Percentiles rank a stretch among this genome's conserved stretches.
Conservation (phyloP, 176 grass and related monocot genomes). For the Alloteropsis semialata region DNA sequence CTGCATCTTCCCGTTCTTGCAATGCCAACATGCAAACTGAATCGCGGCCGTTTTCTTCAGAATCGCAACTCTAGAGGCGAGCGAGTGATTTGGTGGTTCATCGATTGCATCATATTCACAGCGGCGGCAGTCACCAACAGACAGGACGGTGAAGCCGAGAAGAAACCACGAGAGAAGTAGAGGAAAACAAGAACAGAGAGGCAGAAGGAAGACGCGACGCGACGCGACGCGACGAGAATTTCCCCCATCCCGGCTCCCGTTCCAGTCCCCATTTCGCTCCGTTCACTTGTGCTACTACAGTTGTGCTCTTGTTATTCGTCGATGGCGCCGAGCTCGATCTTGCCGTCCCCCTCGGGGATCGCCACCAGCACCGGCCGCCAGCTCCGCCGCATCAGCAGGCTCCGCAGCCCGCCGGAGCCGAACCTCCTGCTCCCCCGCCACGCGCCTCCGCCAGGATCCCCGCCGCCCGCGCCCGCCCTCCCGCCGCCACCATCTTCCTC, state of each 20-base stretch:
- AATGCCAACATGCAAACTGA: too few relatives aligned
- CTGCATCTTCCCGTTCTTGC: too few relatives aligned
- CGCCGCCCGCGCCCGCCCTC: not conserved
- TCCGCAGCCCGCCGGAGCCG: slow-evolving; percentile 31
- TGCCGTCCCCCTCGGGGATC: slow-evolving; percentile 43
- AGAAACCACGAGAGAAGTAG: not conserved
- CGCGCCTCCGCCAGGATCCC: not conserved
- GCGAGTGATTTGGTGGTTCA: not conserved
- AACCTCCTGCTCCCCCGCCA: slow-evolving; percentile 21
- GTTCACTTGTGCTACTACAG: not conserved
- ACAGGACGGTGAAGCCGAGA: not conserved
- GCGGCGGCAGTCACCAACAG: not conserved
- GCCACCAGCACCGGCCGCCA: slow-evolving; percentile 54
- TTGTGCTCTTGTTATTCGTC: not conserved
- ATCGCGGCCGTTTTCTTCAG: not conserved
- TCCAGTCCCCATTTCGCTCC: not conserved
- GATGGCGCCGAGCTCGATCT: slow-evolving; percentile 34
- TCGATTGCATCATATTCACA: slow-evolving; percentile 32
- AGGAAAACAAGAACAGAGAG: not conserved
- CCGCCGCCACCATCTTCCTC: not conserved
- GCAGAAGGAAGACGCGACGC: not conserved
- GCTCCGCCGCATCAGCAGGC: slow-evolving; percentile 52
- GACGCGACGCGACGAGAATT: not conserved
- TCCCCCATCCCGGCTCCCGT: too few relatives aligned
- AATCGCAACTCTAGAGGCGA: not conserved